phyloP scores from a whole-genome alignment of 257 asterid species.

The Solanum microdontum region DNA sequence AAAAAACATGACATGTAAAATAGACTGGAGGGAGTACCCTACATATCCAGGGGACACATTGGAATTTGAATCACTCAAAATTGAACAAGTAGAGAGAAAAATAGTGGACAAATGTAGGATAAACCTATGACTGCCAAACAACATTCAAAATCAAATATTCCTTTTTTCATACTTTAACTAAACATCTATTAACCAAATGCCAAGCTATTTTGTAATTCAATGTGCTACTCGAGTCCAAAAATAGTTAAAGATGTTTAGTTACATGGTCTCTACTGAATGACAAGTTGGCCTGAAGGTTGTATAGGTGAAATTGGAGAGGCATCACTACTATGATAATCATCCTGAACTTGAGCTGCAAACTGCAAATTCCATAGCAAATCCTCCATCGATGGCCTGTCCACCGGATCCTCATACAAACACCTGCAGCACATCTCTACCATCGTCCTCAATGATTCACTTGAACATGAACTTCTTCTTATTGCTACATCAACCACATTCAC shows the following conservation, averaged over 20 bases:
- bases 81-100: background rate
- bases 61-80: background rate
- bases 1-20: background rate
- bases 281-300: conserved; percentile 30
- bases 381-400: conserved; percentile 74
- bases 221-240: background rate
- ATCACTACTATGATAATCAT: conserved; percentile 45
- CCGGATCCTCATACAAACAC: conserved; percentile 51
- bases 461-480: conserved; percentile 30
- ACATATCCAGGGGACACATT: background rate
- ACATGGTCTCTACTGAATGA: conserved; percentile 9
- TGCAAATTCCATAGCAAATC: conserved; percentile 89
- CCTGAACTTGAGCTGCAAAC: conserved; percentile 92
- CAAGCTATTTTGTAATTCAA: background rate
- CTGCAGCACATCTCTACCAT: conserved; percentile 68
- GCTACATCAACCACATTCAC: conserved; percentile 45
- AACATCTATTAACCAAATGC: background rate
- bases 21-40: background rate
- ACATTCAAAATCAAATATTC: background rate
- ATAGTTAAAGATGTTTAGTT: background rate
- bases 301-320: conserved; percentile 64
- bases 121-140: background rate
- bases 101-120: background rate
- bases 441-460: conserved; percentile 55
- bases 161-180: background rate